These are phyloP conservation scores for Cenchrus americanus DNA, from an alignment of 176 grass and related monocot genomes.

Conservation along the genomic window DNA sequence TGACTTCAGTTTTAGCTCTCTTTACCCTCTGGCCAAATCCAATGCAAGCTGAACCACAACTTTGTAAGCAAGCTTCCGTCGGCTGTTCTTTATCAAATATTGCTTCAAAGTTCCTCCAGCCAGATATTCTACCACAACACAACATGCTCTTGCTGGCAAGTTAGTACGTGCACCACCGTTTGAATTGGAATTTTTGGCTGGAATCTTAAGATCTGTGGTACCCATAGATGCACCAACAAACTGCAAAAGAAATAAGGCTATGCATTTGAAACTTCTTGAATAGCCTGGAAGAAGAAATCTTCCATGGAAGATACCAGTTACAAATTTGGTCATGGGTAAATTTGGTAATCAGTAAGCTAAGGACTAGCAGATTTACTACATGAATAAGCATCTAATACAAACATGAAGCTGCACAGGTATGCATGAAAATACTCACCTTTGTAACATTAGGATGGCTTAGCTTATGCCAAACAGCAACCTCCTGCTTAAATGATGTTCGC, in stretches of 20 bases:
- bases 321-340: slow-evolving; percentile 10
- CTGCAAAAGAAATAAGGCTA: slow-evolving; percentile 47
- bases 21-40: slow-evolving; percentile 93
- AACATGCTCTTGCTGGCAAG: slow-evolving; percentile 78
- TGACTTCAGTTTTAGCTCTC: slow-evolving; percentile 14
- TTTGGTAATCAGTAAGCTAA: slow-evolving; percentile 15
- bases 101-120: slow-evolving; percentile 89
- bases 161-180: slow-evolving; percentile 49
- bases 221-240: slow-evolving; percentile 97
- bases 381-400: slow-evolving; percentile 17
- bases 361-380: slow-evolving; percentile 17
- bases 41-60: slow-evolving; percentile 84
- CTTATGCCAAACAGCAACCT: slow-evolving; percentile 97
- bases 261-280: slow-evolving; percentile 16
- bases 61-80: slow-evolving; percentile 83
- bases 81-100: slow-evolving; percentile 72
- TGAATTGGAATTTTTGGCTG: slow-evolving; percentile 54
- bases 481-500: slow-evolving; percentile 76
- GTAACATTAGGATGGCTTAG: slow-evolving; percentile 93
- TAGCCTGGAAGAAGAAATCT: not conserved
- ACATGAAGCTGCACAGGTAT: slow-evolving; percentile 16
- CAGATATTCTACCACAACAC: slow-evolving; percentile 91
- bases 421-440: slow-evolving; percentile 53
- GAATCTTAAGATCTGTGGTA: slow-evolving; percentile 78
- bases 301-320: not conserved